Base-by-base conservation (phyloP, 2,329 filamentous ascomycete species). In the Aspergillus spinulosporus region DNA sequence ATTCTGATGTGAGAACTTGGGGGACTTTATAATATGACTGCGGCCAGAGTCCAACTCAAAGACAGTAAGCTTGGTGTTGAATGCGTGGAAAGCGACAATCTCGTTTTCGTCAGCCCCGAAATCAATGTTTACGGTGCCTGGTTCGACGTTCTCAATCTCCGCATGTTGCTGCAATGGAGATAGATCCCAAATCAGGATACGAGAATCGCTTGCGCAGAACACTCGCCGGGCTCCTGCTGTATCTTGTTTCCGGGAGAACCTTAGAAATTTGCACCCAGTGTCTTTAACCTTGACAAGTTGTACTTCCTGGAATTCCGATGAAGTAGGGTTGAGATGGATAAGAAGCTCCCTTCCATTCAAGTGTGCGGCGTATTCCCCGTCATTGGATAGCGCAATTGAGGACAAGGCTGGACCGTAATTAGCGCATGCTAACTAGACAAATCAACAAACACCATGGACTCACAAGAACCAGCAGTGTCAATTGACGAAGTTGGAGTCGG, bases 61-160 rank as follows among this genome's bases (percentile, higher is more conserved):
- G 6, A 77, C 66, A 2, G 68, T 70, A 14, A 74, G 43, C 57
- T 74, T 75, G 1, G 70, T 72, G 49, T 74, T 71, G 69, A 73
- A 76, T 6, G 71, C 66, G 45, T 75, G 69, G 42, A 76, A 74
- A 4, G 72, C 64, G 40, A 77, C 66, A 3, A 75, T 49, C 39
- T 76, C 74, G 39, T 71, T 69, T 28, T 71, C 66, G 26, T 69
- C 63, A 1, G 66, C 64, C 1, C 74, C 73, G 54, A 76, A 77
- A 31, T 76, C 74, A 12, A 73, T 61, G 12, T 72, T 67, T 47
- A 74, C 58, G 14, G 62, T 61, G 2, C 68, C 67, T 0, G 69
- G 62, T 32, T 77, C 75, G 26, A 75, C 62, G 37, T 67, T 70
- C 49, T 76, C 72, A n/a, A 77, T 75, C 39, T 76, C 71, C 7